Conservation (phyloP, 805 yeast species). For the Candida qinlingensis region DNA sequence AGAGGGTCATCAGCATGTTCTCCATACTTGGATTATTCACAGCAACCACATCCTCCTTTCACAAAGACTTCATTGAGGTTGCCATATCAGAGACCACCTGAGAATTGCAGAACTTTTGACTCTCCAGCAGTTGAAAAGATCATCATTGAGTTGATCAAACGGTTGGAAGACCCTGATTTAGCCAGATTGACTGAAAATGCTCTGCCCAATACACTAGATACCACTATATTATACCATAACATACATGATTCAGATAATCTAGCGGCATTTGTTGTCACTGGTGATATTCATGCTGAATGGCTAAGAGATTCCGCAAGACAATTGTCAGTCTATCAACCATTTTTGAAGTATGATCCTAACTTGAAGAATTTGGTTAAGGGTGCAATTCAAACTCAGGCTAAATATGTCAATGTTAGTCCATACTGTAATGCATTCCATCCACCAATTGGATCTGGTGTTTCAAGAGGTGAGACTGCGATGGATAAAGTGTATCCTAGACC, state of each 20-base stretch:
- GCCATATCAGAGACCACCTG: conserved; percentile 75
- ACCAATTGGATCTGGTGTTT: conserved; percentile 44
- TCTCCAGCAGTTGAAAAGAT: conserved; percentile 58
- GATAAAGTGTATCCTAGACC: conserved; percentile 70
- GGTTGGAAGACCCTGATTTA: conserved; percentile 57
- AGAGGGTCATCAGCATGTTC: conserved; percentile 38
- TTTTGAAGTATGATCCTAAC: conserved; percentile 44
- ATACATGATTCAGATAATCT: conserved; percentile 10
- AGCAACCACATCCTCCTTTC: conserved; percentile 47
- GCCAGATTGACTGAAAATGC: conserved; percentile 75
- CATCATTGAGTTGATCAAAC: conserved; percentile 44
- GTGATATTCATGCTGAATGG: conserved; percentile 95
- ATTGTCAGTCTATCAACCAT: conserved; percentile 65
- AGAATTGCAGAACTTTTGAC: conserved; percentile 65
- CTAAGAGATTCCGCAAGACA: conserved; percentile 83
- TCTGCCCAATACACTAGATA: conserved; percentile 83
- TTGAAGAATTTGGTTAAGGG: conserved; percentile 58
- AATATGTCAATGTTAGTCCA: conserved; percentile 56
- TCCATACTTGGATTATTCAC: conserved; percentile 58
- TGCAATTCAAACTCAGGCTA: conserved; percentile 76
- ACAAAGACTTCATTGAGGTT: conserved; percentile 48
- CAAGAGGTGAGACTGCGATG: conserved; percentile 43
- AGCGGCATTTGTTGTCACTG: conserved; percentile 78
- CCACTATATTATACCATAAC: conserved; percentile 73
- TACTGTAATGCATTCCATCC: conserved; percentile 94